Percentiles rank a stretch among this genome's conserved stretches.
Evolutionary conservation across 2,329 filamentous ascomycete species (phyloP).

Genomic region (Aspergillus awamori): DNA sequence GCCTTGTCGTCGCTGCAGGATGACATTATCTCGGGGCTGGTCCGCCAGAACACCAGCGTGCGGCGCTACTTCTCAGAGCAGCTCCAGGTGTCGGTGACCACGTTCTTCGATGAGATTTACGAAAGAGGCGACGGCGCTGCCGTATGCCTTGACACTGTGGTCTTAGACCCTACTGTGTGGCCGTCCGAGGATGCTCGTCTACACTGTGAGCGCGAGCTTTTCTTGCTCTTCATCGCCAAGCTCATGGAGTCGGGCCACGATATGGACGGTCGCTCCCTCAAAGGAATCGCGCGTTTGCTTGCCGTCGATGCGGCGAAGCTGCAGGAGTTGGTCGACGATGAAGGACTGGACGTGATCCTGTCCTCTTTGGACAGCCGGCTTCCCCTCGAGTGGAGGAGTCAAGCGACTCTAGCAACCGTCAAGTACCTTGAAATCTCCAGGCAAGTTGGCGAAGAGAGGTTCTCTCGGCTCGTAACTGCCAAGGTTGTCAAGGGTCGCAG

Average conservation of each 20-base stretch:
- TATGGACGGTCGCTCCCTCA: conserved; percentile 62
- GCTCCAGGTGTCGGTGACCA: conserved; percentile 48
- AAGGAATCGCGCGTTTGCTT: conserved; percentile 62
- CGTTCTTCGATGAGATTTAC: conserved; percentile 54
- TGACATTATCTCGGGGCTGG: conserved; percentile 50
- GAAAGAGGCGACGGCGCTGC: conserved; percentile 51
- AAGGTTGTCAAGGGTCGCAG: conserved; percentile 74
- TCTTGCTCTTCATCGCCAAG: conserved; percentile 74
- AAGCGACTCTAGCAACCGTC: conserved; percentile 79
- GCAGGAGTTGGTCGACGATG: conserved; percentile 60
- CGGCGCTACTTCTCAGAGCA: conserved; percentile 47
- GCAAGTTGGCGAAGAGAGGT: conserved; percentile 68
- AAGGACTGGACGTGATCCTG: conserved; percentile 82
- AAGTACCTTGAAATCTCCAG: conserved; percentile 80
- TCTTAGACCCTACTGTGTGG: conserved; percentile 51
- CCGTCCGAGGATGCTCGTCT: conserved; percentile 45
- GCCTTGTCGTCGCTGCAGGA: conserved; percentile 47
- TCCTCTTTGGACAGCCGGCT: conserved; percentile 83
- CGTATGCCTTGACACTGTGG: conserved; percentile 50
- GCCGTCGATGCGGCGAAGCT: conserved; percentile 57
- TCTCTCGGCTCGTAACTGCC: conserved; percentile 73
- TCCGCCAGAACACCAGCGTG: conserved; percentile 47
- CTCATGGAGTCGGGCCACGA: conserved; percentile 90
- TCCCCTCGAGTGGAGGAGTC: conserved; percentile 70
- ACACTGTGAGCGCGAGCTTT: conserved; percentile 52